phyloP scores from a whole-genome alignment of 1,284 basidiomycete genomes.

The Cutaneotrichosporon daszewskae region DNA sequence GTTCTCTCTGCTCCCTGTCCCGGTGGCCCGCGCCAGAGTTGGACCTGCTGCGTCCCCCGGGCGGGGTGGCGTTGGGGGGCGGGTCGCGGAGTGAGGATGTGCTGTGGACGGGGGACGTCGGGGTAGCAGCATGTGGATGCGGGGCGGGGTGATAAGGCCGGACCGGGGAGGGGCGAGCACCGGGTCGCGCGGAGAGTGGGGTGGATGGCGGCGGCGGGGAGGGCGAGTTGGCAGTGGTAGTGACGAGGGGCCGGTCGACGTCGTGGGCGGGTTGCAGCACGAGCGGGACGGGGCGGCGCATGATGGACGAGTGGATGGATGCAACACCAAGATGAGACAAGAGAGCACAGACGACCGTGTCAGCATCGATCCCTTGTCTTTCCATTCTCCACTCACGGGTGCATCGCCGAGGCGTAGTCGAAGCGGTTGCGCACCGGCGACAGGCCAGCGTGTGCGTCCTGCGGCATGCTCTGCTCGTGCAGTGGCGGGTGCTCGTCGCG shows the following conservation, averaged over 20 bases:
- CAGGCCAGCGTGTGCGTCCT: too few species aligned
- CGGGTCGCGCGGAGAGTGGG: neutral
- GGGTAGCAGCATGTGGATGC: neutral
- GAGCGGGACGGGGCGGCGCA: too few species aligned
- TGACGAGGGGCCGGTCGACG: too few species aligned
- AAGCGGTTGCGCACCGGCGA: constrained; percentile 16
- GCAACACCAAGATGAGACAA: too few species aligned
- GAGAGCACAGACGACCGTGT: too few species aligned
- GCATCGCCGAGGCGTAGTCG: constrained; percentile 19
- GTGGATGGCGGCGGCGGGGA: neutral
- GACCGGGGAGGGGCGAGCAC: neutral
- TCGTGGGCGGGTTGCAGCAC: too few species aligned
- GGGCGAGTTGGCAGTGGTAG: neutral
- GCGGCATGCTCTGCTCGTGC: too few species aligned
- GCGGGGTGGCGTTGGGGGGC: constrained; percentile 23
- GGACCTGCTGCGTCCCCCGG: constrained; percentile 19
- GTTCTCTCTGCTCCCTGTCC: neutral
- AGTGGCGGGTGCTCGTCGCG: too few species aligned
- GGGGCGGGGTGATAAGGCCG: neutral
- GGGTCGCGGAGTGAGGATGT: constrained; percentile 32
- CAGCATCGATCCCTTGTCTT: neutral
- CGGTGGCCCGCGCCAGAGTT: constrained; percentile 9
- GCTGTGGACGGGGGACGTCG: constrained; percentile 14
- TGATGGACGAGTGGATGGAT: too few species aligned
- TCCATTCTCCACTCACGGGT: constrained; percentile 12